These are phyloP conservation scores for Nephelium lappaceum DNA, from an alignment of 345 rosid species.

Conservation along the genomic window DNA sequence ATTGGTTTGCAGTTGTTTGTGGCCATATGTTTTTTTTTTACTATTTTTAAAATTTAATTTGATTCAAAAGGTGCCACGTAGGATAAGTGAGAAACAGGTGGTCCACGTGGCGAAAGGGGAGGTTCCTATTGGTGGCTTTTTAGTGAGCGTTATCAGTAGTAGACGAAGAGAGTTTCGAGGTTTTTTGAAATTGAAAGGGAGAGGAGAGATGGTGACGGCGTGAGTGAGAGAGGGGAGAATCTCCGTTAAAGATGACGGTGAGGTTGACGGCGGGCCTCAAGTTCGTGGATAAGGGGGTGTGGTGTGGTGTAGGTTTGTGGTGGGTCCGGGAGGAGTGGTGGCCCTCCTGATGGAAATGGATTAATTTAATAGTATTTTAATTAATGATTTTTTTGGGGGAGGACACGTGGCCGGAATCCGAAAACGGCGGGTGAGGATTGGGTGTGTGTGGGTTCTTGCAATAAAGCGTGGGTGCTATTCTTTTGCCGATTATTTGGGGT, in stretches of 20 bases:
- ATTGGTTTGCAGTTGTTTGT: neutral
- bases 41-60: neutral
- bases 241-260: conserved; percentile 27
- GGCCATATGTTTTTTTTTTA: conserved; percentile 3
- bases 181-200: conserved; percentile 13
- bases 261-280: conserved; percentile 26
- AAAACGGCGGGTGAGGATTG: neutral
- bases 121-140: conserved; percentile 42
- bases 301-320: conserved; percentile 3
- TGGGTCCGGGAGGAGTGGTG: conserved; percentile 22
- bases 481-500: conserved; percentile 10
- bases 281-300: conserved; percentile 26
- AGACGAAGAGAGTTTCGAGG: neutral
- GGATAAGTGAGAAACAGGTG: neutral
- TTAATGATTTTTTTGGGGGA: neutral
- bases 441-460: neutral
- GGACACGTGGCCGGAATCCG: conserved; percentile 17
- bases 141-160: conserved; percentile 29
- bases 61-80: conserved; percentile 21
- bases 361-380: neutral
- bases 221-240: conserved; percentile 15
- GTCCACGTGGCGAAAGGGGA: conserved; percentile 35
- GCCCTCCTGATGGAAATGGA: conserved; percentile 22
- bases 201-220: conserved; percentile 24
- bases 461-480: conserved; percentile 23